phyloP scores from a whole-genome alignment of 2,329 filamentous ascomycete genomes.

The Stagonosporopsis rhizophila region DNA sequence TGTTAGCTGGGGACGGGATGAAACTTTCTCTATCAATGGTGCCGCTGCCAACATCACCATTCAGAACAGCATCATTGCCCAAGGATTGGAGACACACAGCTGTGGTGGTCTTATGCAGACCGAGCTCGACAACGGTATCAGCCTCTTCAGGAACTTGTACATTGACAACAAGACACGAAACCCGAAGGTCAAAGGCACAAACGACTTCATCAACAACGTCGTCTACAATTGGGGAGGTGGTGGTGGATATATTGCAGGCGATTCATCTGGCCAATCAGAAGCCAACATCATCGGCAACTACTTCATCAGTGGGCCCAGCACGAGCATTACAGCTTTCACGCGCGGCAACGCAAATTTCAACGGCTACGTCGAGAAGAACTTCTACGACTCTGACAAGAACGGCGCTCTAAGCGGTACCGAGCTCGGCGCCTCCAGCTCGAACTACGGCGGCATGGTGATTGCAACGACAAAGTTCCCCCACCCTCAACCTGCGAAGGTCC shows the following conservation, averaged over 20 bases:
- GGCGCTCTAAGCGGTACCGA: slow-evolving; percentile 58
- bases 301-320: slow-evolving; percentile 63
- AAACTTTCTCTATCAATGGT: slow-evolving; percentile 62
- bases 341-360: slow-evolving; percentile 64
- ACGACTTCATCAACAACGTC: slow-evolving; percentile 61
- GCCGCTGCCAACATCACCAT: slow-evolving; percentile 59
- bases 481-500: slow-evolving; percentile 51
- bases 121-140: slow-evolving; percentile 54
- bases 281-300: slow-evolving; percentile 65
- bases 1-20: slow-evolving; percentile 63
- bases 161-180: slow-evolving; percentile 66
- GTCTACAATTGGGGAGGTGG: slow-evolving; percentile 65
- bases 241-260: slow-evolving; percentile 63
- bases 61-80: slow-evolving; percentile 61
- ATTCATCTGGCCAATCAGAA: slow-evolving; percentile 56
- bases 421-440: slow-evolving; percentile 52
- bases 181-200: slow-evolving; percentile 64
- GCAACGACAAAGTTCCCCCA: slow-evolving; percentile 52
- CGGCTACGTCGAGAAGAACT: slow-evolving; percentile 62
- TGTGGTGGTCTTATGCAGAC: slow-evolving; percentile 62
- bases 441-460: slow-evolving; percentile 59
- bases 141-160: slow-evolving; percentile 63
- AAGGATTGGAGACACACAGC: slow-evolving; percentile 62
- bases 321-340: slow-evolving; percentile 59
- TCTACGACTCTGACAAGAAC: slow-evolving; percentile 59